Conservation (phyloP, 2,329 filamentous ascomycete genomes). For the Akanthomyces muscarius region DNA sequence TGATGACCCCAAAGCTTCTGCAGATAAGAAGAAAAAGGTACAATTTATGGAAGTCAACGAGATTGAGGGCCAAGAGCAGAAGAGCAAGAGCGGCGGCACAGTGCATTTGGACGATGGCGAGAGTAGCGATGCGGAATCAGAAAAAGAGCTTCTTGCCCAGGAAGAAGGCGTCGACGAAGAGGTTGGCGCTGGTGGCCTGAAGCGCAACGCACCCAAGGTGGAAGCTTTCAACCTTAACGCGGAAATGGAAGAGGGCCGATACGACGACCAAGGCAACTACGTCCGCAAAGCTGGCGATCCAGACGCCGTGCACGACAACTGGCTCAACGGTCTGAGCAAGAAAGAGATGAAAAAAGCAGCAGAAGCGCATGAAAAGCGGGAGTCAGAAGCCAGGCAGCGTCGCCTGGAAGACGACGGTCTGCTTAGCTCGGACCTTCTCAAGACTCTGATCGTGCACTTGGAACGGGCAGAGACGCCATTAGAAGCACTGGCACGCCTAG, state of each 20-base stretch:
- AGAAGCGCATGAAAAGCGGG: conserved; percentile 80
- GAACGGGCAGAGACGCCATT: conserved; percentile 81
- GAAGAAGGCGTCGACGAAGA: conserved; percentile 82
- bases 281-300: conserved; percentile 85
- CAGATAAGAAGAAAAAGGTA: conserved; percentile 62
- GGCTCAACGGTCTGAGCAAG: conserved; percentile 89
- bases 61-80: conserved; percentile 75
- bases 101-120: conserved; percentile 58
- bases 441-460: conserved; percentile 65
- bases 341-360: conserved; percentile 88
- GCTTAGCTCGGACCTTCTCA: conserved; percentile 69
- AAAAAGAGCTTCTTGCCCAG: conserved; percentile 65
- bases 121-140: conserved; percentile 61
- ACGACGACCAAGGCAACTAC: conserved; percentile 88
- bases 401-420: conserved; percentile 71
- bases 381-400: conserved; percentile 68
- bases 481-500: conserved; percentile 80
- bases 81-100: conserved; percentile 69
- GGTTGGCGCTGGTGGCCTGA: conserved; percentile 83
- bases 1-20: conserved; percentile 30
- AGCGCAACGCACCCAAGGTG: conserved; percentile 87
- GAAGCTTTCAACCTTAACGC: conserved; percentile 93
- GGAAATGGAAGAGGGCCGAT: conserved; percentile 88
- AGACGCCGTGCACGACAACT: conserved; percentile 84
- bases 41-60: conserved; percentile 54